A percentile compares a stretch with the other conserved stretches of the same genome.
phyloP scores from a whole-genome alignment of 139 green algal species.

The Ostreobium quekettii region DNA sequence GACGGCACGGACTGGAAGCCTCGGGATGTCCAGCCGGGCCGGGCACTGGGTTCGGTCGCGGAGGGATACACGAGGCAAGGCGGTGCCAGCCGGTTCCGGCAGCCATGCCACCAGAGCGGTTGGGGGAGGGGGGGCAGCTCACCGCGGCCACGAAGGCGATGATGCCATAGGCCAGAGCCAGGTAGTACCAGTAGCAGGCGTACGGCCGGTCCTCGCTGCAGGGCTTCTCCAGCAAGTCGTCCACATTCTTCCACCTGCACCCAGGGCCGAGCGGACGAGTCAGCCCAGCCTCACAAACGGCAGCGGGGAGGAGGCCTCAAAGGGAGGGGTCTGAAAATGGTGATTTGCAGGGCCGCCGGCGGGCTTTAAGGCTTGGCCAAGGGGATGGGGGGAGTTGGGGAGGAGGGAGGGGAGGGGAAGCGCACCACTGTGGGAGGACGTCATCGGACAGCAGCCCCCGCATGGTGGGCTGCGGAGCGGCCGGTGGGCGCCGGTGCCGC shows the following conservation, averaged over 20 bases:
- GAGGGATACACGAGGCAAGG: background rate
- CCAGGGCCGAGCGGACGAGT: background rate
- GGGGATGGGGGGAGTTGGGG: no score
- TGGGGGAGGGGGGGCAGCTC: slow-evolving; percentile 9
- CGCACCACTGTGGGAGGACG: background rate
- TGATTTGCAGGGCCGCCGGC: background rate
- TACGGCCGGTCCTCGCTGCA: slow-evolving; percentile 44
- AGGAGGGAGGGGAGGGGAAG: background rate
- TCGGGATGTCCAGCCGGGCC: background rate
- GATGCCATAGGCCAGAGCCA: slow-evolving; percentile 51
- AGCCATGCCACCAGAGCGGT: background rate
- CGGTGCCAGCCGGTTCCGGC: background rate
- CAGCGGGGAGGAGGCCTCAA: background rate
- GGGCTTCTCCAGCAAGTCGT: slow-evolving; percentile 31
- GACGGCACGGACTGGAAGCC: background rate
- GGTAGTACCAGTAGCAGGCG: slow-evolving; percentile 22
- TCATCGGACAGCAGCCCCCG: background rate
- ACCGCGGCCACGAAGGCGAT: slow-evolving; percentile 60
- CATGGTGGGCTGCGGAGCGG: no score
- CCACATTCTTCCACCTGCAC: slow-evolving; percentile 44
- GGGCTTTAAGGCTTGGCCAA: background rate
- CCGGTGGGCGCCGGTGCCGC: no score
- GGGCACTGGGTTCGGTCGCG: background rate
- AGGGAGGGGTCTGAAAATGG: background rate
- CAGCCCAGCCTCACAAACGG: background rate